Evolutionary conservation across 805 yeast genomes (phyloP).

Genomic region (Hanseniaspora nectarophila): DNA sequence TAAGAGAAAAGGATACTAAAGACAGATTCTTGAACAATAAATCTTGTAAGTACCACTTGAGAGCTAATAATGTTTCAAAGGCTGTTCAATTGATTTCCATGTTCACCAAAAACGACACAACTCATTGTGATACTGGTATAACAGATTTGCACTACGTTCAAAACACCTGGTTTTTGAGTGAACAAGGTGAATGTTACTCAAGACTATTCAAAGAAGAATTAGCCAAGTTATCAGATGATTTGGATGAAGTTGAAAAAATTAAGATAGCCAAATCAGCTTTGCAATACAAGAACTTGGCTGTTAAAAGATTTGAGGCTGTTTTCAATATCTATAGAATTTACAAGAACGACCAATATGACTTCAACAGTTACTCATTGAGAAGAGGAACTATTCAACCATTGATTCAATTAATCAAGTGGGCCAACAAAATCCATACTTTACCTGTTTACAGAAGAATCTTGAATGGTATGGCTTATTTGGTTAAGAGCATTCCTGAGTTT

Average conservation of each 20-base stretch:
- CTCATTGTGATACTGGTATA: conserved; percentile 60
- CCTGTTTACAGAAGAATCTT: conserved; percentile 65
- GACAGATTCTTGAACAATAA: conserved; percentile 87
- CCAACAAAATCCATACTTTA: conserved; percentile 54
- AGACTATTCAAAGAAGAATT: conserved; percentile 36
- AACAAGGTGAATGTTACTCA: conserved; percentile 70
- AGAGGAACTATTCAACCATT: conserved; percentile 84
- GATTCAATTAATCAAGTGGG: conserved; percentile 69
- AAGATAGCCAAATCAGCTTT: conserved; percentile 33
- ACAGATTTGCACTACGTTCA: conserved; percentile 81
- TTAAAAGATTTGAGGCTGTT: conserved; percentile 64
- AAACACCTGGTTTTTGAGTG: conserved; percentile 77
- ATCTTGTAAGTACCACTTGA: conserved; percentile 66
- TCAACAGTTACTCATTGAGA: conserved; percentile 84
- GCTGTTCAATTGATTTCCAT: conserved; percentile 64
- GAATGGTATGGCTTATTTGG: conserved; percentile 46
- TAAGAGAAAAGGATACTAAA: conserved; percentile 66
- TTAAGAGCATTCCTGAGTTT: conserved; percentile 14
- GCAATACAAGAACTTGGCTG: conserved; percentile 53
- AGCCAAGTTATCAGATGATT: conserved; percentile 18
- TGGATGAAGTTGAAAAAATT: conserved; percentile 23
- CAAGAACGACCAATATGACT: conserved; percentile 78
- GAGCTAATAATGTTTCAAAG: conserved; percentile 61
- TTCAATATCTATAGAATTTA: conserved; percentile 57
- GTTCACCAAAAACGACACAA: conserved; percentile 69